These are phyloP conservation scores for Cyclotella choctawhatcheeana DNA, from an alignment of 108 stramenopile species.

Conservation along the genomic window DNA sequence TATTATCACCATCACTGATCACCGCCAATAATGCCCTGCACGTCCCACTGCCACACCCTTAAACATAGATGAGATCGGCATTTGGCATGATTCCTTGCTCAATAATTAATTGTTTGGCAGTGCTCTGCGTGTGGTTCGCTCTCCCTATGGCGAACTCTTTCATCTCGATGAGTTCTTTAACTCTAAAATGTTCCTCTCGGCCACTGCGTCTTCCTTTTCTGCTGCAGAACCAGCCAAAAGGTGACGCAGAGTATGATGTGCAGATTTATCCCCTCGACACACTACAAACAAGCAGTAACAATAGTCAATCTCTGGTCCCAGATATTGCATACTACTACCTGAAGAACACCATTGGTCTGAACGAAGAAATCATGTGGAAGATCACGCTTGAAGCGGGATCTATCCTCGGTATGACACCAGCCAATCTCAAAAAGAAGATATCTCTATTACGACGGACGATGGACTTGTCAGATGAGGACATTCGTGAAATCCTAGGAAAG, in stretches of 20 bases:
- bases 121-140: no score
- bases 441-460: constrained; percentile 59
- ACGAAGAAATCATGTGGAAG: constrained; percentile 86
- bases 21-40: no score
- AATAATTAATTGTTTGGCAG: no score
- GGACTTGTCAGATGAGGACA: constrained; percentile 69
- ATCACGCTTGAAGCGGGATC: constrained; percentile 71
- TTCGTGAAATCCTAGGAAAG: constrained; percentile 54
- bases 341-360: constrained; percentile 67
- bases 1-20: no score
- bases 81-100: no score
- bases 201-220: not conserved
- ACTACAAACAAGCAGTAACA: no score
- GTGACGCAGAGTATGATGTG: not conserved
- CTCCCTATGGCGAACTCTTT: no score
- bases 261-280: constrained; percentile 26
- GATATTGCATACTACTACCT: constrained; percentile 87
- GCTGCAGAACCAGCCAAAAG: not conserved
- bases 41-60: no score
- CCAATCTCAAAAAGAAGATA: constrained; percentile 68
- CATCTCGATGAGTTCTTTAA: not conserved
- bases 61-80: no score
- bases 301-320: constrained; percentile 31
- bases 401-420: constrained; percentile 73
- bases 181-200: not conserved